Evolutionary conservation across 2,329 filamentous ascomycete species (phyloP), one percentile per base, ranked within the genome.

Genomic region (Dryadomyces sulphureus): DNA sequence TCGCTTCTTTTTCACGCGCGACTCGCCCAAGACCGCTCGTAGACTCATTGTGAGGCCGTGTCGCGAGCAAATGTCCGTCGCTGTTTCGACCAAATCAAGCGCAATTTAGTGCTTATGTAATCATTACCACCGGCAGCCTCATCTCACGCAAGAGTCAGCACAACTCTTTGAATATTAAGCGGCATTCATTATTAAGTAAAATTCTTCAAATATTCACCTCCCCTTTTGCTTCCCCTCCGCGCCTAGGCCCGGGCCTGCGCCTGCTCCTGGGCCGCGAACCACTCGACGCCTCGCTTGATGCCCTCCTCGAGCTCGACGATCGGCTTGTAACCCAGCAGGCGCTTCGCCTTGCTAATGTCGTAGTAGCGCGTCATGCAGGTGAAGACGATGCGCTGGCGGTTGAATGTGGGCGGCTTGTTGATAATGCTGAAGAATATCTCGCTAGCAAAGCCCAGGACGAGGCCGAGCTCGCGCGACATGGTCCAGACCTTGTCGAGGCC

Each of bases 311-410:
- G 63, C 38, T 68, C 66, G 45, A 84, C 77, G 45, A 85, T 62
- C 3, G 84, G 83, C 59, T 64, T 60, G 62, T 89, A 89, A 3
- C 79, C 79, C 46, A 89, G 64, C 53, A 82, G 68, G 54, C 60
- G 67, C 69, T 77, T 83, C 47, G 84, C 84, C 72, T 89, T 89
- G 49, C 68, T 66, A 58, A 87, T 86, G 63, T 79, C 78, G 63
- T 84, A 87, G 64, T 87, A 89, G 48, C 84, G 70, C 48, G 78
- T 83, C 79, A 87, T 84, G 59, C 74, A 79, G 57, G 76, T 77
- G 60, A 81, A 85, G 53, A 73, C 66, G 50, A 84, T 74, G 47
- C 73, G 65, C 63, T 75, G 69, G 54, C 70, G 67, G 55, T 66
- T 79, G 54, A 81, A 72, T 17, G 70, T 78, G 2, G 75, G 67